Conservation (phyloP, 2,329 filamentous ascomycete species). For the Venturia aucupariae region DNA sequence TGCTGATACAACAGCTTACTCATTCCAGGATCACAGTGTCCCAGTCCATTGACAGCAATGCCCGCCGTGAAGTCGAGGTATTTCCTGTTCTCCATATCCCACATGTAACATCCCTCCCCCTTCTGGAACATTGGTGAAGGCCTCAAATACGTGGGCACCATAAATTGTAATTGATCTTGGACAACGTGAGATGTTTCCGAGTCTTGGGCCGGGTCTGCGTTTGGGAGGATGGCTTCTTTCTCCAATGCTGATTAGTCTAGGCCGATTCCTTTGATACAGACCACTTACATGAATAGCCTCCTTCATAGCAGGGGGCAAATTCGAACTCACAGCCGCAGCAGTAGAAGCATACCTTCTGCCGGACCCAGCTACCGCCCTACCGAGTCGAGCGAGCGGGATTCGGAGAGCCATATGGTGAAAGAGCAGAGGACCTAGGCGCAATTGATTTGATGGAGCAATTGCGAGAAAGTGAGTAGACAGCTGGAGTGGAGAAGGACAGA, state of each 20-base stretch:
- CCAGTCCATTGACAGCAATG: slow-evolving; percentile 89
- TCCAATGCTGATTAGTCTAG: slow-evolving; percentile 21
- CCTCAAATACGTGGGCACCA: slow-evolving; percentile 92
- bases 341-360: slow-evolving; percentile 8
- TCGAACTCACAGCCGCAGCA: slow-evolving; percentile 6
- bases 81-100: slow-evolving; percentile 77
- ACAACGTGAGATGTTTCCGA: slow-evolving; percentile 69
- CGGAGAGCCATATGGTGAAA: background rate
- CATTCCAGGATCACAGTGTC: slow-evolving; percentile 79
- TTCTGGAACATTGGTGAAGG: slow-evolving; percentile 83
- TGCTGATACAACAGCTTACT: slow-evolving; percentile 67
- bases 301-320: slow-evolving; percentile 8
- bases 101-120: slow-evolving; percentile 79
- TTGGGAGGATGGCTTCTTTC: slow-evolving; percentile 47
- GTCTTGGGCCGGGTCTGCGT: slow-evolving; percentile 63
- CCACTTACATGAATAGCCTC: slow-evolving; percentile 4
- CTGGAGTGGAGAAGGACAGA: no score
- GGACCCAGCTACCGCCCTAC: background rate
- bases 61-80: slow-evolving; percentile 95
- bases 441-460: background rate
- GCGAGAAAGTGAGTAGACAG: background rate
- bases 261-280: background rate
- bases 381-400: background rate
- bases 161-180: slow-evolving; percentile 68
- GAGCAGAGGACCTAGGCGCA: no score